These are phyloP conservation scores for Cinnamomum micranthum DNA, from an alignment of 164 flowering plant genomes.

Conservation along the genomic window DNA sequence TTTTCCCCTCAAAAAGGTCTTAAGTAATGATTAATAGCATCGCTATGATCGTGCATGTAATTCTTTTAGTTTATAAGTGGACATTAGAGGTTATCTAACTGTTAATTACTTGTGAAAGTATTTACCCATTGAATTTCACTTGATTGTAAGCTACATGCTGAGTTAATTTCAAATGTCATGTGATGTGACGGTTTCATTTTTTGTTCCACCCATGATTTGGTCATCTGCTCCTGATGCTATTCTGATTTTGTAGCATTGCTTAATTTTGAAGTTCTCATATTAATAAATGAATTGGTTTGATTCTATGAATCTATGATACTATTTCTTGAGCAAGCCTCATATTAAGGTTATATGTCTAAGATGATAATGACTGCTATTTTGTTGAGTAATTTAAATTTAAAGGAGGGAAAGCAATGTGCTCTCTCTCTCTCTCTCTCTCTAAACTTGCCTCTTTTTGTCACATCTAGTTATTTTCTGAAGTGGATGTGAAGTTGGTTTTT, in stretches of 20 bases:
- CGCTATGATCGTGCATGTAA: too few species aligned
- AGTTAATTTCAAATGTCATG: too few species aligned
- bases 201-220: background rate
- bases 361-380: background rate
- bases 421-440: background rate
- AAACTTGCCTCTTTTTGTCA: background rate
- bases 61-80: too few species aligned
- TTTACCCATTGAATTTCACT: too few species aligned
- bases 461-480: slow-evolving; percentile 74
- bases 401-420: too few species aligned
- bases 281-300: background rate
- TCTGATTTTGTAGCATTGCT: background rate
- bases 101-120: too few species aligned
- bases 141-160: too few species aligned
- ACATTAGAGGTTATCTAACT: too few species aligned
- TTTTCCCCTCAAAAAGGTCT: too few species aligned
- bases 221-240: too few species aligned
- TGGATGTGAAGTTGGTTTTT: slow-evolving; percentile 92
- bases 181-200: background rate
- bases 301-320: background rate
- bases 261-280: background rate
- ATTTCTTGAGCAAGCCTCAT: background rate
- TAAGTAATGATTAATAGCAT: too few species aligned
- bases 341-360: too few species aligned
- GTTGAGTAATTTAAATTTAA: slow-evolving; percentile 3